Base-by-base conservation (phyloP, 2,329 filamentous ascomycete species). In the Colletotrichum sidae region DNA sequence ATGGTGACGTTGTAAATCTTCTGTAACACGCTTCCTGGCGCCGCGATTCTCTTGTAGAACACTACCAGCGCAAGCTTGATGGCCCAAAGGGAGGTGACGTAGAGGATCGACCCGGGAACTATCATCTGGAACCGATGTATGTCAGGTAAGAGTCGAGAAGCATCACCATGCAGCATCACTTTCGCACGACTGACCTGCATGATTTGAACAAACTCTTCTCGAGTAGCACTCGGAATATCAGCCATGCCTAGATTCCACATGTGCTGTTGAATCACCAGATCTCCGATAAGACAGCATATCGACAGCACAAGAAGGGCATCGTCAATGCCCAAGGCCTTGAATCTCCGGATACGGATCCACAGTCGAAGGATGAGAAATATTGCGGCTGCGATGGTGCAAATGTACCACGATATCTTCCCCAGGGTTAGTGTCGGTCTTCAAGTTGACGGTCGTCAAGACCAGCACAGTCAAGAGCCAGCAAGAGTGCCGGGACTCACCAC, bases 1-100 rank as follows among this genome's bases (percentile, higher is more conserved):
- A 80, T 70, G 0, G 76, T 69, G 34, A 76, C 52, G 39, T 78
- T 80, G 70, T 80, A 80, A 1, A 80, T 67, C 6, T 70, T 70
- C 55, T 79, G 74, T 1, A 80, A 60, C 9, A 67, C 74, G 1
- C 77, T 76, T 34, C 76, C 75, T 2, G 72, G 74, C 0, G 72
- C 75, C 2, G 78, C 76, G 15, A 80, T 74, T 41, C 72, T 73
- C 42, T 80, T 80, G 71, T 80, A 80, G 60, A 80, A 80, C 2
- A 80, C 47, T 8, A 80, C 77, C 4, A 80, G 70, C 5, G 78
- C 77, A 6, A 79, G 70, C 52, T 80, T 80, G 69, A 80, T 76
- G 11, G 76, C 70, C 78, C 78, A 80, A 6, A 80, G 62, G 3
- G 78, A 79, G 3, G 78, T 70, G 0, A 80, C 76, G 50, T 80